Base-by-base conservation (phyloP, 1,284 basidiomycete species). In the Cryptococcus sp. region DNA sequence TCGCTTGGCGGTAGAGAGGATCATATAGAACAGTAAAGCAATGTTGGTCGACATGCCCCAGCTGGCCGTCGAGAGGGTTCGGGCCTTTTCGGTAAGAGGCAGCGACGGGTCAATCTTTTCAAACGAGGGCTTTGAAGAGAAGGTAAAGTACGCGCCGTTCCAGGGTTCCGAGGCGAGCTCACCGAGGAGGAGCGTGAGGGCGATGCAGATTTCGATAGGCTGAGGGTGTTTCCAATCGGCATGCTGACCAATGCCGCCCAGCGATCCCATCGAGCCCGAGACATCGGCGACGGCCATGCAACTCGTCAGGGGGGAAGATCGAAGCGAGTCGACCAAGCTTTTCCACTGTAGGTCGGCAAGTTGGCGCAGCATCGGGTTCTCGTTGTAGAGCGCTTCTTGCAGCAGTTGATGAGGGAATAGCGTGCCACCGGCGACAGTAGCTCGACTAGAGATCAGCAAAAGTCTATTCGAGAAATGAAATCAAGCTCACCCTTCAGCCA, bases 261-360 rank as follows among this genome's bases (percentile, higher is more conserved):
- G 39, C 4, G 33, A 36, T 0, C 81, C 81, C 84, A 86, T 86
- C 1, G 82, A 84, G 0, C 82, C 84, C 0, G 82, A 84, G 12
- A 86, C 83, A 58, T 86, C 85, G 61, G 82, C 85, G 11, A 86
- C 62, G 0, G 84, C 84, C n/a, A 86, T 66, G 7, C 78, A 75
- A 54, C 80, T 84, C 0, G 82, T 77, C 34, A 87, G 58, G 10
- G 70, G 65, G 23, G 39, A 82, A 0, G 78, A 73, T 12, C 74
- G 70, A 9, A 86, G 68, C 7, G 75, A 74, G 14, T 74, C 66
- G 18, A 86, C 69, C 26, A 86, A 72, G 0, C 79, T 71, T 47
- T 76, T 75, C 85, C 84, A 87, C 62, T 86, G 85, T 0, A 75
- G 77, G 51, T 85, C 78, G 5, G 80, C 59, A 14, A 83, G 68